Conservation (phyloP, 257 asterid species). For the Solanum ahanhuiri region DNA sequence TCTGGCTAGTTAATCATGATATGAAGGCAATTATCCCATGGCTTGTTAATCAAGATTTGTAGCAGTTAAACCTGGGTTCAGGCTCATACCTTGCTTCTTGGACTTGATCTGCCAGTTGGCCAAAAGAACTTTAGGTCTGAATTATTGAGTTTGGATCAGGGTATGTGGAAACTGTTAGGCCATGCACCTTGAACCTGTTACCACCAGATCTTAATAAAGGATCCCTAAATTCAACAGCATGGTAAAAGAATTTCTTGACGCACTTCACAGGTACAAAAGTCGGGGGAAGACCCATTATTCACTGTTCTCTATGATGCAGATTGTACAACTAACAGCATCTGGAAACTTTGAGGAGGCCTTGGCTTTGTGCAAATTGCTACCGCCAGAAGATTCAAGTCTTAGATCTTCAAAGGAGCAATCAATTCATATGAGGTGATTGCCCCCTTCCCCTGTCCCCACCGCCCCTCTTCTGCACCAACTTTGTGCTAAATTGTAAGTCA, state of each 20-base stretch:
- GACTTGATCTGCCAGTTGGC: neutral
- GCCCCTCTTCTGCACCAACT: neutral
- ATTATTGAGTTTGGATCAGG: neutral
- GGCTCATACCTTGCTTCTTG: neutral
- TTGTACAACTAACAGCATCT: conserved; percentile 95
- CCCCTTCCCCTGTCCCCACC: neutral
- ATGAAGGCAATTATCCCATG: neutral
- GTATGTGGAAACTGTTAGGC: neutral
- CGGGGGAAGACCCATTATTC: neutral
- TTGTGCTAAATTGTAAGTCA: neutral
- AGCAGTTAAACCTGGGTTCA: neutral
- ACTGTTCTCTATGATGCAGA: conserved; percentile 39
- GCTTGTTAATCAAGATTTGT: neutral
- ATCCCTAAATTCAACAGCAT: neutral
- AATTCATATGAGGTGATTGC: conserved; percentile 73
- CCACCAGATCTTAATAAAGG: neutral
- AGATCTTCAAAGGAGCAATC: conserved; percentile 98
- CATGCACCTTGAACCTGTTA: neutral
- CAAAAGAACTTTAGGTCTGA: neutral
- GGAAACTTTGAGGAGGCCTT: conserved; percentile 98
- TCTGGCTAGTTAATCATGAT: neutral
- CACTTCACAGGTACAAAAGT: neutral
- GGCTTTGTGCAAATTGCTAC: conserved; percentile 93
- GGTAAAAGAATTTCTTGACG: neutral
- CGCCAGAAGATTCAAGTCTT: conserved; percentile 92